phyloP scores from a whole-genome alignment of 2,329 filamentous ascomycete species.

The Aspergillus cejpii region DNA sequence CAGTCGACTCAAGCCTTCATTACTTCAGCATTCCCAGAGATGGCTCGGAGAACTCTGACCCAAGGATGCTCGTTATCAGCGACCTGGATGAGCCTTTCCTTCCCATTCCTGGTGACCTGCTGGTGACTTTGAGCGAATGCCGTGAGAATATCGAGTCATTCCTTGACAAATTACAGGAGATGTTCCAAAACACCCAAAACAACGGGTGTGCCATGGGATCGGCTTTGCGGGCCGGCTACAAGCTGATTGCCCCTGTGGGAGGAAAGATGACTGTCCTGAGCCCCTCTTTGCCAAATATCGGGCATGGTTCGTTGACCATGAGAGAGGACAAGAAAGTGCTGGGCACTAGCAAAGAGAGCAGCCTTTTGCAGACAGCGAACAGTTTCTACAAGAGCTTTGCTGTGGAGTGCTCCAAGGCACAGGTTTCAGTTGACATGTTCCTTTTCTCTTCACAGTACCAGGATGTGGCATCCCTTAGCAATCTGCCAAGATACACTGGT shows the following conservation, averaged over 20 bases:
- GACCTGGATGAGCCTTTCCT: slow-evolving; percentile 95
- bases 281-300: slow-evolving; percentile 82
- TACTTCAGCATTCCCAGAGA: slow-evolving; percentile 95
- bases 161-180: slow-evolving; percentile 80
- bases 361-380: slow-evolving; percentile 81
- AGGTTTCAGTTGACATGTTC: slow-evolving; percentile 98
- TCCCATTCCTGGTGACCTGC: slow-evolving; percentile 82
- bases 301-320: slow-evolving; percentile 83
- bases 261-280: slow-evolving; percentile 92
- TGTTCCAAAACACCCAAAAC: slow-evolving; percentile 94
- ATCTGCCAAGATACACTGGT: slow-evolving; percentile 89
- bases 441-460: slow-evolving; percentile 93
- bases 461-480: slow-evolving; percentile 92
- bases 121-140: slow-evolving; percentile 83
- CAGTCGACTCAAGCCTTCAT: slow-evolving; percentile 87
- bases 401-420: slow-evolving; percentile 97
- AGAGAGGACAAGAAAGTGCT: slow-evolving; percentile 94
- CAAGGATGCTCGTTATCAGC: slow-evolving; percentile 87
- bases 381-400: slow-evolving; percentile 99
- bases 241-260: slow-evolving; percentile 86
- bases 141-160: slow-evolving; percentile 87
- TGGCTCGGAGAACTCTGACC: slow-evolving; percentile 73
- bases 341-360: slow-evolving; percentile 85
- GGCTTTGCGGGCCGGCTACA: slow-evolving; percentile 85
- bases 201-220: slow-evolving; percentile 91